Base-by-base conservation (phyloP, 331 rosid species). In the Erythrophleum ivorense region DNA sequence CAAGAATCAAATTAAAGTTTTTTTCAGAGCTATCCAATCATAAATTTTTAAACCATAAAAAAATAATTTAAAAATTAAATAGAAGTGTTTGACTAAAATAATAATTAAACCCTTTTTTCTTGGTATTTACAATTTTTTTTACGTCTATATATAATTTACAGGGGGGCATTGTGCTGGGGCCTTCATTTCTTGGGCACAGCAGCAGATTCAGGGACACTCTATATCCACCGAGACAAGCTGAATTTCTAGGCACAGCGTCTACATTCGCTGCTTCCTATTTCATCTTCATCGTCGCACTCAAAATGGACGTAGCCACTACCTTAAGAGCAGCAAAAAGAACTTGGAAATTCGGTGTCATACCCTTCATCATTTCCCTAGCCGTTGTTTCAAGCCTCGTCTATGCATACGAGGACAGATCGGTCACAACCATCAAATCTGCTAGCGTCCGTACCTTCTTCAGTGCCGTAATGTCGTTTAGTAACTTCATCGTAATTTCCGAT, bases 151-250 rank as follows among this genome's bases (percentile, higher is more conserved):
- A 4, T 5, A 43, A 7, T 46, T 24, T 48, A 6, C 81, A 91
- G 95, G 87, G 83, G 18, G 95, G 93, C n/a, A 38, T 85, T 71
- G 60, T 89, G 1, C 8, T 88, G 48, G 96, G 96, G 36, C 92
- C 92, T 2, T 77, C 92, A 58, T 14, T 48, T 77, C 2, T 91
- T 4, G 92, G 93, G 58, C 49, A 8, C 18, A 52, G 15, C 18
- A 2, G 1, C 1, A 7, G 0, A 3, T 13, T 81, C 2, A 4
- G 21, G 59, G 19, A 46, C 0, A 24, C 5, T 2, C 0, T 88
- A 9, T 85, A 58, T 74, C 87, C 82, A 0, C 7, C 18, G 8
- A 81, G 52, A 34, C 85, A 86, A 76, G 31, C 58, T 6, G 11
- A 33, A 1, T 2, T 87, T n/a, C 18, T 83, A 13, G 16, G 4